These are phyloP conservation scores for Astrocystis sublimbata DNA, from an alignment of 495 filamentous ascomycete species.

Conservation along the genomic window DNA sequence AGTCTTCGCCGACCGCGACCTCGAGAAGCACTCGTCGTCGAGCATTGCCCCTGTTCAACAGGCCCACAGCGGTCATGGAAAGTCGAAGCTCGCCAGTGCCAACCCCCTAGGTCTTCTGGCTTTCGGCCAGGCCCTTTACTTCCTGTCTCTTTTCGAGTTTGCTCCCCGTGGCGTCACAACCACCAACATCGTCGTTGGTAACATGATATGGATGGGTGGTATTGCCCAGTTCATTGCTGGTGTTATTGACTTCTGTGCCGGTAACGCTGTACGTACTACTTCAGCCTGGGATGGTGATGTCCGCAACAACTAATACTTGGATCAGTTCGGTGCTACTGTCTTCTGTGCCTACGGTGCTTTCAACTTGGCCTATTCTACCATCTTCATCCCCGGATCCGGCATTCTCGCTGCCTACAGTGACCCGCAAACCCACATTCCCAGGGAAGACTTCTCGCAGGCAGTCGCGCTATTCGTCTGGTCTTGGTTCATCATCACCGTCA, in stretches of 20 bases:
- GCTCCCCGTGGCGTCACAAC: slow-evolving; percentile 36
- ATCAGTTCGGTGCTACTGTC: slow-evolving; percentile 37
- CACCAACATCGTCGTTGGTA: slow-evolving; percentile 37
- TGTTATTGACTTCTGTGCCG: slow-evolving; percentile 37
- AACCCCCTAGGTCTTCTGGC: slow-evolving; percentile 35
- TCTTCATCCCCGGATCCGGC: slow-evolving; percentile 40
- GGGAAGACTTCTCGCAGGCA: slow-evolving; percentile 33
- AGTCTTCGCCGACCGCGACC: slow-evolving; percentile 18
- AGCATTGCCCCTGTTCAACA: slow-evolving; percentile 7
- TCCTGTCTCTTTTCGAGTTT: slow-evolving; percentile 38
- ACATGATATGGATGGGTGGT: slow-evolving; percentile 44
- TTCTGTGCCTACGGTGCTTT: slow-evolving; percentile 41
- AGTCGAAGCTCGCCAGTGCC: slow-evolving; percentile 22
- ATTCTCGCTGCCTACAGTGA: slow-evolving; percentile 39
- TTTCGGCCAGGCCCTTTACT: slow-evolving; percentile 37
- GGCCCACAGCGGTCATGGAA: background rate
- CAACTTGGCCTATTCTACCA: slow-evolving; percentile 40
- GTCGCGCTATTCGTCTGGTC: slow-evolving; percentile 40
- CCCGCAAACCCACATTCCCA: slow-evolving; percentile 21
- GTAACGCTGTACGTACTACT: slow-evolving; percentile 30
- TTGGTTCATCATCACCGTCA: slow-evolving; percentile 43
- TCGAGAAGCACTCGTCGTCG: slow-evolving; percentile 21
- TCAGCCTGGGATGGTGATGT: background rate
- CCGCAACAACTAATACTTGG: background rate
- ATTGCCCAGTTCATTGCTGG: slow-evolving; percentile 38